Base-by-base conservation (phyloP, 495 filamentous ascomycete genomes). In the Hypoxylon lienhwacheense region DNA sequence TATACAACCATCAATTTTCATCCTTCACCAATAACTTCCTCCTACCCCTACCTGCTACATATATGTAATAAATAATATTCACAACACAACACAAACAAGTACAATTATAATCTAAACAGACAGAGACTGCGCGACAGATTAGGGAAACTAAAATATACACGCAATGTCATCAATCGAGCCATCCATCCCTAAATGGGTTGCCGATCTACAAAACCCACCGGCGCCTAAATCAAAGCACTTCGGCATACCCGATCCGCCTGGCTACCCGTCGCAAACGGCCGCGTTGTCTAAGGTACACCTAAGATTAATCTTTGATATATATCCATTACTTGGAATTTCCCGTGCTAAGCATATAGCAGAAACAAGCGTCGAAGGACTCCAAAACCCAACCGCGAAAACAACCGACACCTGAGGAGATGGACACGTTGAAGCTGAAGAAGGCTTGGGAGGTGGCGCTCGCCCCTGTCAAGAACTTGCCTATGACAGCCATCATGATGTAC, bases 401-500 rank as follows among this genome's bases (percentile, higher is more conserved):
- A 25, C 86, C 85, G 22, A 84, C 85, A 3, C 66, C 79, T 53
- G 85, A 85, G 55, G 90, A 97, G 71, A 97, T 89, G 75, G 93
- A 97, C 70, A 87, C 84, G 31, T 77, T 99, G 44, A 97, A 97
- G 75, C 71, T 97, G 56, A 99, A 98, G 73, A 99, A 99, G 67
- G 92, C 93, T 1, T 99, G 95, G 95, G 93, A 99, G 73, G 81
- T 99, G 15, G 95, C 93, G 24, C 81, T 99, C 26, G 95, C 87
- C 3, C 93, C 93, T 1, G 86, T 91, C 41, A 99, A 99, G 75
- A 84, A 86, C 66, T 79, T 99, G 34, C 93, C 93, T 42, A 97
- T 98, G 93, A 97, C 95, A 51, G 90, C 83, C 35, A 91, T 99
- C 73, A 96, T 96, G 86, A 97, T 97, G 91, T 99, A 99, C 80